Percentiles rank a stretch among this genome's conserved stretches.
These are phyloP conservation scores for Solanum ahanhuiri DNA, from an alignment of 257 asterid genomes.

Conservation along the genomic window DNA sequence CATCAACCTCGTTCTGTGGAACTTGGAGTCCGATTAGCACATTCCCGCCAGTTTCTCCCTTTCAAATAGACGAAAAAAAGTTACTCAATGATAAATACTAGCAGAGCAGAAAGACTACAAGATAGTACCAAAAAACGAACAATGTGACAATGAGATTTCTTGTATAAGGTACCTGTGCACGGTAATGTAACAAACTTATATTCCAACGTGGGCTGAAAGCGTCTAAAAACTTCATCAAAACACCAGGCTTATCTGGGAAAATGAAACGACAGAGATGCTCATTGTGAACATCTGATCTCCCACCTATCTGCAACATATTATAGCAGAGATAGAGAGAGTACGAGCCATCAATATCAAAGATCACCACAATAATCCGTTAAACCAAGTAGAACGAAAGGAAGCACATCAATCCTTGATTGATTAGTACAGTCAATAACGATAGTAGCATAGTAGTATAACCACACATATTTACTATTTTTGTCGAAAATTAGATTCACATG, in stretches of 20 bases:
- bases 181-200: conserved; percentile 86
- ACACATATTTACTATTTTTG: too few species aligned
- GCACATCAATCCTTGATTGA: neutral
- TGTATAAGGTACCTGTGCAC: conserved; percentile 54
- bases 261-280: conserved; percentile 82
- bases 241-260: conserved; percentile 86
- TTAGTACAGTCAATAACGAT: neutral
- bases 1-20: neutral
- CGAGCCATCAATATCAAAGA: neutral
- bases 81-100: neutral
- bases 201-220: conserved; percentile 93
- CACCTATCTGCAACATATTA: conserved; percentile 62
- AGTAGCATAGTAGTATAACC: neutral
- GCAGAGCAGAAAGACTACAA: neutral
- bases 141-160: neutral
- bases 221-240: conserved; percentile 79
- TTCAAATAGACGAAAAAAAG: neutral
- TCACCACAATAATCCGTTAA: neutral
- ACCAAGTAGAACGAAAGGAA: neutral
- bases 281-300: conserved; percentile 60
- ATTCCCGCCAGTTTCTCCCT: conserved; percentile 92
- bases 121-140: neutral
- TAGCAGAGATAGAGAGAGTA: neutral
- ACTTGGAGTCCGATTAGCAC: conserved; percentile 25
- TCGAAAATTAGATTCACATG: neutral